Conservation (phyloP, 371 early-diverging fungal genomes). For the Cokeromyces recurvatus region DNA sequence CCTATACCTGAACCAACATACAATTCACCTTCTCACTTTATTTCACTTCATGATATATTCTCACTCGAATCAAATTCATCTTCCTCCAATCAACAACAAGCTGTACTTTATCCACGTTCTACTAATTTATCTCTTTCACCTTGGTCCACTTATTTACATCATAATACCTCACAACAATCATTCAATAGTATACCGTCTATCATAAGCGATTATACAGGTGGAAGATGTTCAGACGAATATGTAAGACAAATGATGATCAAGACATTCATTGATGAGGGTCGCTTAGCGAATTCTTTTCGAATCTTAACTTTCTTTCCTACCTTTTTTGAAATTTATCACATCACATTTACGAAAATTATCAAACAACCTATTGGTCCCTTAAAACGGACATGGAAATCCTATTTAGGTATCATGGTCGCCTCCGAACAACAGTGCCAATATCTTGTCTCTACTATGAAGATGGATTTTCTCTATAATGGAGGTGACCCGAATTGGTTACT, state of each 20-base stretch:
- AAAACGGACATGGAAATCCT: slow-evolving; percentile 54
- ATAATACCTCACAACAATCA: slow-evolving; percentile 4
- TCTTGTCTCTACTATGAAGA: slow-evolving; percentile 47
- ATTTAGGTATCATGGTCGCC: slow-evolving; percentile 60
- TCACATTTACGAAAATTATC: slow-evolving; percentile 35
- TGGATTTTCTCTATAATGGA: slow-evolving; percentile 55
- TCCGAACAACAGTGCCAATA: slow-evolving; percentile 62
- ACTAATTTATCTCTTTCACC: slow-evolving; percentile 48
- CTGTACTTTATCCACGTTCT: slow-evolving; percentile 36
- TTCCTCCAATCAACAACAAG: slow-evolving; percentile 10
- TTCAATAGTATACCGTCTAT: too few relatives aligned
- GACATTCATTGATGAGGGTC: slow-evolving; percentile 53
- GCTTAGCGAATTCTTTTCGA: slow-evolving; percentile 51
- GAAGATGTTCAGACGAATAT: slow-evolving; percentile 42
- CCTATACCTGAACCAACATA: slow-evolving; percentile 52
- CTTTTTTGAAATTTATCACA: slow-evolving; percentile 53
- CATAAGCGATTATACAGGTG: slow-evolving; percentile 35
- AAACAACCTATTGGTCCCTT: slow-evolving; percentile 51
- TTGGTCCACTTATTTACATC: slow-evolving; percentile 28
- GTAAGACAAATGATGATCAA: slow-evolving; percentile 50
- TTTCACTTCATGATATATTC: slow-evolving; percentile 40
- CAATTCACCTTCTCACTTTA: slow-evolving; percentile 59
- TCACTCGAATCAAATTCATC: slow-evolving; percentile 36
- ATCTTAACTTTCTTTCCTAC: slow-evolving; percentile 62
- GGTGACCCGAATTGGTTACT: slow-evolving; percentile 62